These are phyloP conservation scores for Barnettozyma populi DNA, from an alignment of 805 yeast species.

Conservation along the genomic window DNA sequence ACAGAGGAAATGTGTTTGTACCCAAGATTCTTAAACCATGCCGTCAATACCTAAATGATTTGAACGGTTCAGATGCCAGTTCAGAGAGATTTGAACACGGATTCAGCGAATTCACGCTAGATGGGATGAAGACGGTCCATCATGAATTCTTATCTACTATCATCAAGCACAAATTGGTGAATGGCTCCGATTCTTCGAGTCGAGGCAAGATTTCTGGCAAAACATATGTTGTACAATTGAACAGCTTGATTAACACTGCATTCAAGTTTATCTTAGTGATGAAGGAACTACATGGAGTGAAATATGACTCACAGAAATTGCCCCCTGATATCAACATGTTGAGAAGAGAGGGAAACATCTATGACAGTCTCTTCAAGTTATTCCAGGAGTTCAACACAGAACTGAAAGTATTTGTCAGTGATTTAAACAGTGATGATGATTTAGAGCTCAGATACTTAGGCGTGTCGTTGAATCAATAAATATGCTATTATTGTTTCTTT, in stretches of 20 bases:
- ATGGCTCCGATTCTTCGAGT: slow-evolving; percentile 20
- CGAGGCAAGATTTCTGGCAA: slow-evolving; percentile 34
- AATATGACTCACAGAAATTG: slow-evolving; percentile 21
- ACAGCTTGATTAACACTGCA: slow-evolving; percentile 31
- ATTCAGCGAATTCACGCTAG: slow-evolving; percentile 37
- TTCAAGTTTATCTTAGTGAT: slow-evolving; percentile 35
- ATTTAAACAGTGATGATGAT: slow-evolving; percentile 47
- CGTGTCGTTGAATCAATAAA: slow-evolving; percentile 19
- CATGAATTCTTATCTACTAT: slow-evolving; percentile 30
- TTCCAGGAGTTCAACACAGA: slow-evolving; percentile 39
- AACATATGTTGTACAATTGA: slow-evolving; percentile 38
- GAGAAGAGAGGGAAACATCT: slow-evolving; percentile 24
- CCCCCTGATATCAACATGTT: slow-evolving; percentile 4
- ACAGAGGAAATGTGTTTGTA: background rate
- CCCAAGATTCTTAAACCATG: slow-evolving; percentile 28
- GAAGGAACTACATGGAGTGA: slow-evolving; percentile 32
- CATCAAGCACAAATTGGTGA: slow-evolving; percentile 32
- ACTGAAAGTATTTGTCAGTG: slow-evolving; percentile 40
- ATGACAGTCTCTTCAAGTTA: slow-evolving; percentile 36
- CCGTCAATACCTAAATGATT: slow-evolving; percentile 15
- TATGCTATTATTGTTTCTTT: no score
- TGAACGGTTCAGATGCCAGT: slow-evolving; percentile 11
- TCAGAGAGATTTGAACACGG: slow-evolving; percentile 8
- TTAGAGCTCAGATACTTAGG: slow-evolving; percentile 46
- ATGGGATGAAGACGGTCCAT: slow-evolving; percentile 39